Evolutionary conservation across 208 protist genomes (phyloP).

Genomic region (Borovskyia barvae): DNA sequence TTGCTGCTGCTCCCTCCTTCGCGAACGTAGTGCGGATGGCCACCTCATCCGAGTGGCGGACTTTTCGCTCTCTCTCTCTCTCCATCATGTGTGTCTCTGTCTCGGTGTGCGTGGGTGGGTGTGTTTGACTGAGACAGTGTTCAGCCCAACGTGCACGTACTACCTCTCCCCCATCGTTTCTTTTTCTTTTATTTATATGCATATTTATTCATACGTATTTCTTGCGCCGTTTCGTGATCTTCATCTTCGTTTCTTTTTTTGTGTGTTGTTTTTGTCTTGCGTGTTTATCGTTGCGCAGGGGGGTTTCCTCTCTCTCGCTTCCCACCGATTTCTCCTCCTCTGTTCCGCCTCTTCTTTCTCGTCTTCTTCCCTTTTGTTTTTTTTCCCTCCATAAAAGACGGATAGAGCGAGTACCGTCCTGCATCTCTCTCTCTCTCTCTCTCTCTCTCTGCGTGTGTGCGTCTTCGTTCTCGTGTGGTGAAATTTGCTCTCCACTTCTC

Average conservation of each 20-base stretch:
- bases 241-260: constrained; percentile 4
- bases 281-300: constrained; percentile 2
- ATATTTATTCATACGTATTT: neutral
- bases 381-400: too few relatives aligned
- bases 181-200: constrained; percentile 1
- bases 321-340: constrained; percentile 1
- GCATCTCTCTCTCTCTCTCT: neutral
- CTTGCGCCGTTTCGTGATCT: constrained; percentile 12
- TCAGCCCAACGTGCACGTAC: too few relatives aligned
- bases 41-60: too few relatives aligned
- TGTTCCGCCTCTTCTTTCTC: constrained; percentile 1
- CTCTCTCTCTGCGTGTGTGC: neutral
- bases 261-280: constrained; percentile 3
- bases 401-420: too few relatives aligned
- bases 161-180: too few relatives aligned
- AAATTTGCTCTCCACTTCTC: neutral
- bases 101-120: too few relatives aligned
- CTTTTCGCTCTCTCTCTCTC: too few relatives aligned
- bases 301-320: constrained; percentile 4
- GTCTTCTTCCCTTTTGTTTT: neutral
- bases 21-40: too few relatives aligned
- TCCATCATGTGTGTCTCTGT: too few relatives aligned
- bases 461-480: neutral
- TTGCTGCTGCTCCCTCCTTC: too few relatives aligned
- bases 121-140: too few relatives aligned